phyloP scores from a whole-genome alignment of 306 rosid species.

The Medicago lupulina region DNA sequence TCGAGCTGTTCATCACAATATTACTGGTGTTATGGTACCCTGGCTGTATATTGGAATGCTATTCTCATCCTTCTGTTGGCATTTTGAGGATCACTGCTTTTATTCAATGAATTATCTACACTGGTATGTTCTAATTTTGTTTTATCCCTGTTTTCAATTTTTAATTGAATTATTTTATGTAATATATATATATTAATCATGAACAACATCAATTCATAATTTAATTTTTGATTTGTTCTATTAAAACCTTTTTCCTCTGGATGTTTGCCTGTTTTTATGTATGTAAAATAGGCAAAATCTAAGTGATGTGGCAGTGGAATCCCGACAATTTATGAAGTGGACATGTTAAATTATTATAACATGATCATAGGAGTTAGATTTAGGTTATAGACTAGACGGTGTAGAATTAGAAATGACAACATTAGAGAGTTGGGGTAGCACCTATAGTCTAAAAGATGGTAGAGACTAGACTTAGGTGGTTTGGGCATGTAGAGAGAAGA shows the following conservation, averaged over 20 bases:
- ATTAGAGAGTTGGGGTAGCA: too few species aligned
- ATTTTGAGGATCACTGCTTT: slow-evolving; percentile 98
- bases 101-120: slow-evolving; percentile 97
- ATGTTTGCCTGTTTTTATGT: slow-evolving; percentile 1
- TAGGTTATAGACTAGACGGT: too few species aligned
- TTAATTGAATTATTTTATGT: not conserved
- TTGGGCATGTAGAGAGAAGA: too few species aligned
- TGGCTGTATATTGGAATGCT: slow-evolving; percentile 99
- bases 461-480: too few species aligned
- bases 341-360: slow-evolving; percentile 32
- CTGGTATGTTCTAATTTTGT: slow-evolving; percentile 68
- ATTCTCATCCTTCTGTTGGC: slow-evolving; percentile 99
- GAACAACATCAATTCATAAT: not conserved
- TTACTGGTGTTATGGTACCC: slow-evolving; percentile 99
- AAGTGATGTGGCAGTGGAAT: slow-evolving; percentile 25
- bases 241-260: not conserved
- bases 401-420: too few species aligned
- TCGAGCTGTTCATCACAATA: slow-evolving; percentile 84
- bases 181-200: slow-evolving; percentile 6
- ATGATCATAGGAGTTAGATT: slow-evolving; percentile 15
- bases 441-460: too few species aligned
- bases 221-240: not conserved
- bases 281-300: slow-evolving; percentile 9
- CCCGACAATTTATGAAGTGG: slow-evolving; percentile 2
- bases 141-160: slow-evolving; percentile 3